These are phyloP conservation scores for Leptographium galeiforme DNA, from an alignment of 2,329 filamentous ascomycete genomes.

Conservation along the genomic window DNA sequence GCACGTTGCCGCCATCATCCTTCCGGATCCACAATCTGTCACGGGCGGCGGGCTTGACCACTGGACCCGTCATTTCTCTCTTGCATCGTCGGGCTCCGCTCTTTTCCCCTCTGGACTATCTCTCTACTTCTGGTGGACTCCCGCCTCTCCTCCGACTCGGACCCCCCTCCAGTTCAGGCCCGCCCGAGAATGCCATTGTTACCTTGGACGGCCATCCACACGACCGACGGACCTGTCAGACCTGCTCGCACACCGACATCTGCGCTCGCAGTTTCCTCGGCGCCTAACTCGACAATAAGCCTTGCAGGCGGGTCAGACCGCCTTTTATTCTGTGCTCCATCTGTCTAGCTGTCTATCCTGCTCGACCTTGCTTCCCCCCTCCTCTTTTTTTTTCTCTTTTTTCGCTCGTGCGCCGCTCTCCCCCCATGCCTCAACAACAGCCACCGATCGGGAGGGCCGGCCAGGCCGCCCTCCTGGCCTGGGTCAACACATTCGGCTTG, in stretches of 20 bases:
- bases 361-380: neutral
- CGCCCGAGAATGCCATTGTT: too few species aligned
- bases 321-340: too few species aligned
- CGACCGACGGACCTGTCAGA: too few species aligned
- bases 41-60: neutral
- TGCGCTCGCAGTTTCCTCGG: too few species aligned
- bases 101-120: neutral
- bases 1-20: neutral
- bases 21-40: neutral
- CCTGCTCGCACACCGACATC: too few species aligned
- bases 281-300: too few species aligned
- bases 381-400: neutral
- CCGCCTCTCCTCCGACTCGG: neutral
- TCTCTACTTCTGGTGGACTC: neutral
- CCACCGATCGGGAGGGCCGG: constrained; percentile 25
- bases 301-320: too few species aligned
- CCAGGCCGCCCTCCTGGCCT: constrained; percentile 43
- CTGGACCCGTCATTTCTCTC: neutral
- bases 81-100: neutral
- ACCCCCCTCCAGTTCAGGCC: neutral
- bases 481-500: constrained; percentile 36
- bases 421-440: constrained; percentile 10
- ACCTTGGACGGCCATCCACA: too few species aligned
- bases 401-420: neutral
- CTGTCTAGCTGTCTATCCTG: neutral